Evolutionary conservation across 2,329 filamentous ascomycete genomes (phyloP).

Genomic region (Fusarium sp.): DNA sequence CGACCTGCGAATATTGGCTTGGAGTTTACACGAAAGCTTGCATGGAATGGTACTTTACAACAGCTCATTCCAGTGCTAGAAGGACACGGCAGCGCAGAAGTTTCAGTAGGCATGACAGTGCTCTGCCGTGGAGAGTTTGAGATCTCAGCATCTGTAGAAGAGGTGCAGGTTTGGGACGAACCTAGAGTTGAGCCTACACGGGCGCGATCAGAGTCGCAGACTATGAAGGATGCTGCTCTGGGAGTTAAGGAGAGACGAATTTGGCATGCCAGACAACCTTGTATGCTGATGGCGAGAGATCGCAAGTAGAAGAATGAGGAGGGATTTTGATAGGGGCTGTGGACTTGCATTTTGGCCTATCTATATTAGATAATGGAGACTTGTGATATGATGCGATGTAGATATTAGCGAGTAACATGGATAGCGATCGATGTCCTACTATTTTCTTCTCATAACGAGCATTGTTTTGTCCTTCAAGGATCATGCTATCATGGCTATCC

Average conservation of each 20-base stretch:
- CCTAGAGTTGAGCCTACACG: conserved; percentile 49
- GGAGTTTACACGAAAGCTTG: conserved; percentile 83
- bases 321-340: conserved; percentile 8
- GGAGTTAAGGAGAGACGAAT: conserved; percentile 71
- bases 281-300: conserved; percentile 66
- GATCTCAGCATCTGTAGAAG: conserved; percentile 82
- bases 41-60: conserved; percentile 88
- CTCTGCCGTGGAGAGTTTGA: conserved; percentile 87
- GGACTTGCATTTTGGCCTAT: conserved; percentile 2
- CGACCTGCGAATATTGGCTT: conserved; percentile 78
- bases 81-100: conserved; percentile 68
- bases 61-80: conserved; percentile 73
- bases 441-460: not conserved
- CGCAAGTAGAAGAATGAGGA: conserved; percentile 36
- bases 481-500: not conserved
- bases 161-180: conserved; percentile 69
- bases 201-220: conserved; percentile 65
- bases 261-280: conserved; percentile 72
- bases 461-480: not conserved
- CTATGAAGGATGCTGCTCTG: conserved; percentile 68
- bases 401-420: conserved; percentile 20
- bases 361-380: conserved; percentile 20
- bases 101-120: conserved; percentile 76
- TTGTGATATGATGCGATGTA: conserved; percentile 20
- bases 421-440: conserved; percentile 24